These are phyloP conservation scores for Hypericum androsaemum DNA, from an alignment of 345 rosid genomes.

Conservation along the genomic window DNA sequence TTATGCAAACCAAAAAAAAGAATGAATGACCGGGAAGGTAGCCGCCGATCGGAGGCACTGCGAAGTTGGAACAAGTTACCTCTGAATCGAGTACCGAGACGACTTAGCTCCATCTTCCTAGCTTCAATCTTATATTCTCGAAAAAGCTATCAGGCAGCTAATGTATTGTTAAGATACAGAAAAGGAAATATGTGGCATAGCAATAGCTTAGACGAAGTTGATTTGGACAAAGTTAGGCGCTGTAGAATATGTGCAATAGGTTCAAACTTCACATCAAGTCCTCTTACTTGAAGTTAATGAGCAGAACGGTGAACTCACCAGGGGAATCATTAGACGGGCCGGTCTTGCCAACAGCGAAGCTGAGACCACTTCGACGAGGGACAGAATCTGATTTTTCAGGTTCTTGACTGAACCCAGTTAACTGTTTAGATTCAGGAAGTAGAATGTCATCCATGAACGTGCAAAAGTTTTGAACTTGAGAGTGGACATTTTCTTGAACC, in stretches of 20 bases:
- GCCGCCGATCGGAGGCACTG: not conserved
- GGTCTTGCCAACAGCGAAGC: constrained; percentile 56
- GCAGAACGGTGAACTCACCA: constrained; percentile 33
- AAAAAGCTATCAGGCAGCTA: too few species aligned
- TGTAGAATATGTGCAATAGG: too few species aligned
- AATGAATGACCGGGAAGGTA: not conserved
- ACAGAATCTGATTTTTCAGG: constrained; percentile 21
- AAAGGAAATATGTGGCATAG: too few species aligned
- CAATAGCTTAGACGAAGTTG: not conserved
- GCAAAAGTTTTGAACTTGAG: constrained; percentile 48
- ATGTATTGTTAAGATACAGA: too few species aligned
- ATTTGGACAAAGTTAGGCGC: not conserved
- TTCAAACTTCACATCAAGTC: too few species aligned
- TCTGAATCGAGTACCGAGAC: not conserved
- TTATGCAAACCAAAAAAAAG: too few species aligned
- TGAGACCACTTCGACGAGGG: constrained; percentile 63
- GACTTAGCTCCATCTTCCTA: constrained; percentile 49
- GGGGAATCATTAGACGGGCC: constrained; percentile 20
- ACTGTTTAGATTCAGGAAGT: constrained; percentile 27
- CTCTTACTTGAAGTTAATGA: not conserved
- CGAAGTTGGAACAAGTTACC: not conserved
- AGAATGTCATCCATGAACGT: constrained; percentile 55
- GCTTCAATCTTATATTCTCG: constrained; percentile 50
- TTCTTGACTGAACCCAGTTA: constrained; percentile 15
- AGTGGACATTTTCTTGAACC: constrained; percentile 71